Evolutionary conservation across 2,329 filamentous ascomycete species (phyloP).

Genomic region (Penicillium sp.): DNA sequence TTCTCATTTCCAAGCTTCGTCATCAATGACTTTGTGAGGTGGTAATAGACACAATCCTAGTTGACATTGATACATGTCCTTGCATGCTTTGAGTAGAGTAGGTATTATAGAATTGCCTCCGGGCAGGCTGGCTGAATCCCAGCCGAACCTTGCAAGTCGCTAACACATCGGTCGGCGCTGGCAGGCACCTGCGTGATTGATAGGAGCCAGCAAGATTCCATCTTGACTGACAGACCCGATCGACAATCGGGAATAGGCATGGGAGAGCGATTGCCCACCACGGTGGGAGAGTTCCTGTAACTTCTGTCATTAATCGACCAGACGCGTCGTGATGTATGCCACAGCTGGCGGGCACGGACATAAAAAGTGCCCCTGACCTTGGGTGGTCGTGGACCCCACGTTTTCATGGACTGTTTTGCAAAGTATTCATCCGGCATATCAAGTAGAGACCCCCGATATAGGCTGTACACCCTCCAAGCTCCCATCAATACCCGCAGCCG

Average conservation of each 20-base stretch:
- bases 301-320: not conserved
- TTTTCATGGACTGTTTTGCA: not conserved
- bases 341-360: not conserved
- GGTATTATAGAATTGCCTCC: not conserved
- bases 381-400: too few relatives aligned
- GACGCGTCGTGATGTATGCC: not conserved
- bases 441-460: not conserved
- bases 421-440: not conserved
- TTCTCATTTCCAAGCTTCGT: not conserved
- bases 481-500: constrained; percentile 61
- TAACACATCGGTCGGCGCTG: not conserved
- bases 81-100: not conserved
- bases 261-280: not conserved
- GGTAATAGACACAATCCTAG: constrained; percentile 15
- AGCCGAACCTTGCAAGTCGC: not conserved
- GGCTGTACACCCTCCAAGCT: constrained; percentile 31
- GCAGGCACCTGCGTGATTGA: not conserved
- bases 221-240: not conserved
- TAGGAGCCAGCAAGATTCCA: not conserved
- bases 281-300: not conserved
- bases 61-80: not conserved
- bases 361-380: not conserved
- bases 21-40: constrained; percentile 1
- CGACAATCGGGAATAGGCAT: not conserved
- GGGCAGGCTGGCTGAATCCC: not conserved